Conservation (phyloP, 116 monocot species). For the Cymodocea nodosa region DNA sequence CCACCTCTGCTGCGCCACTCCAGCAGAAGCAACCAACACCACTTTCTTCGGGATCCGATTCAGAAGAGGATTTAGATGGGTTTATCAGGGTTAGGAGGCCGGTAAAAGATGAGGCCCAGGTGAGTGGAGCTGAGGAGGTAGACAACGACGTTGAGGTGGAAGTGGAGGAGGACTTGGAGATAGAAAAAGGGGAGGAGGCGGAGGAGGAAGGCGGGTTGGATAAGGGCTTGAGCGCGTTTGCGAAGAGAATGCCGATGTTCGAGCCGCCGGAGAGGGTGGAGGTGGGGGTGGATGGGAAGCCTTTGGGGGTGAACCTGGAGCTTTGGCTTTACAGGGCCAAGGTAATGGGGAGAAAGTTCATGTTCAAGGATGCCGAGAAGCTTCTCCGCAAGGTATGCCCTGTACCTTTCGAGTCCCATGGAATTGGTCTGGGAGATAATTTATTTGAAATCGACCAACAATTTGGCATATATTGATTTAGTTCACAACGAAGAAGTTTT, state of each 20-base stretch:
- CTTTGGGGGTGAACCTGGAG: constrained; percentile 66
- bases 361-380: constrained; percentile 53
- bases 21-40: constrained; percentile 7
- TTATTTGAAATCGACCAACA: no score
- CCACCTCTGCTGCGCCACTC: constrained; percentile 1
- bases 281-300: constrained; percentile 27
- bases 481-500: no score
- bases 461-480: no score
- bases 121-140: constrained; percentile 1
- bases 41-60: constrained; percentile 1
- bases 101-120: constrained; percentile 11
- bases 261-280: constrained; percentile 43
- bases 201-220: constrained; percentile 26
- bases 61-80: neutral
- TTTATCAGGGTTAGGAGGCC: constrained; percentile 43
- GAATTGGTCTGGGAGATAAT: no score
- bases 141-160: neutral
- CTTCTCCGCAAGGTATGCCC: constrained; percentile 46
- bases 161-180: neutral
- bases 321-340: constrained; percentile 67
- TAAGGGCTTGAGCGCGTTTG: constrained; percentile 32
- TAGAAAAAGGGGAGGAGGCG: neutral
- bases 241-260: constrained; percentile 76
- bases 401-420: no score
- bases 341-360: constrained; percentile 51